phyloP scores from a whole-genome alignment of 257 asterid species.

The Solanum clarkiae region DNA sequence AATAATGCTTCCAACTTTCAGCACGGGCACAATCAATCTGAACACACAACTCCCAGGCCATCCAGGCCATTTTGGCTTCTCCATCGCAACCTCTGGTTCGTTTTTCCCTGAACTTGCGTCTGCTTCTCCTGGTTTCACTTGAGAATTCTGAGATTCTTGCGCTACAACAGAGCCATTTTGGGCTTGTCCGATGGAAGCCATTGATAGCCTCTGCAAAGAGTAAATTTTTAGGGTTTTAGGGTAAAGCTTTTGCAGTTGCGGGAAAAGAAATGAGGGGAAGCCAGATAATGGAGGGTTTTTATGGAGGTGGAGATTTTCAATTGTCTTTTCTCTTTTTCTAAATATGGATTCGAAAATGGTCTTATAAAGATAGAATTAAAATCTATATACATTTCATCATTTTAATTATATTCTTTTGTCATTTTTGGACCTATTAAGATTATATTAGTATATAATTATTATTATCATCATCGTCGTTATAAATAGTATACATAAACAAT shows the following conservation, averaged over 20 bases:
- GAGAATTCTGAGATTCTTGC: neutral
- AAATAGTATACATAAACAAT: too few relatives aligned
- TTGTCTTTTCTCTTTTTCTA: neutral
- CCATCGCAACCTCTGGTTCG: neutral
- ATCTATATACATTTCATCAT: too few relatives aligned
- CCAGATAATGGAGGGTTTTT: neutral
- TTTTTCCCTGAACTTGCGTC: neutral
- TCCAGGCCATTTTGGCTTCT: slow-evolving; percentile 62
- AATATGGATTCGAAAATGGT: neutral
- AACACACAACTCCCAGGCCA: slow-evolving; percentile 84
- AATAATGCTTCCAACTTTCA: slow-evolving; percentile 77
- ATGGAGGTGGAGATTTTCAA: neutral
- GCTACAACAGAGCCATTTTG: slow-evolving; percentile 9
- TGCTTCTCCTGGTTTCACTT: neutral
- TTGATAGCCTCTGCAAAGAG: neutral
- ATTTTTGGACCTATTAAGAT: too few relatives aligned
- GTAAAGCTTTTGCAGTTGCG: neutral
- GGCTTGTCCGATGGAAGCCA: slow-evolving; percentile 7
- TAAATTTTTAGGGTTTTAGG: neutral
- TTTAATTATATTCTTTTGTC: too few relatives aligned
- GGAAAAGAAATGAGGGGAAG: neutral
- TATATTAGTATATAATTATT: too few relatives aligned
- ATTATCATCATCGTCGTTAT: too few relatives aligned
- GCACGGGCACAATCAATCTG: slow-evolving; percentile 60
- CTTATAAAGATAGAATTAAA: neutral